phyloP scores from a whole-genome alignment of 768 basidiomycete genomes.

The Phaffia tasmanica region DNA sequence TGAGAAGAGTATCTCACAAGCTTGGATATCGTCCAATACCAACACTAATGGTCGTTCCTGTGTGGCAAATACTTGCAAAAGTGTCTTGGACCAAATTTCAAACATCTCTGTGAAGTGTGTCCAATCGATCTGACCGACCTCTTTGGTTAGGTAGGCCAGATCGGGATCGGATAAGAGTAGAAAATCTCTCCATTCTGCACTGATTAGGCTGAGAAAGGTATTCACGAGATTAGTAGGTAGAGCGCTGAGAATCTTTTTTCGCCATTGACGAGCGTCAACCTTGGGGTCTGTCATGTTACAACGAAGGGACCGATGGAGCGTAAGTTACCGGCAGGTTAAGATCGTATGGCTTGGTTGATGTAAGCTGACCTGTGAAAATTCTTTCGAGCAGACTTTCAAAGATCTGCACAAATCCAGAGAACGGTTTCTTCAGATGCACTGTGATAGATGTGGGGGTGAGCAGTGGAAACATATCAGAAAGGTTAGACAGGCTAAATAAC shows the following conservation, averaged over 20 bases:
- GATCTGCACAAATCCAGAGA: slow-evolving; percentile 38
- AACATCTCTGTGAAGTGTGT: slow-evolving; percentile 10
- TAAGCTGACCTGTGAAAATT: slow-evolving; percentile 22
- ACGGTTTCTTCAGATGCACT: slow-evolving; percentile 50
- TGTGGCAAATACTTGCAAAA: slow-evolving; percentile 21
- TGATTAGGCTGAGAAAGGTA: slow-evolving; percentile 30
- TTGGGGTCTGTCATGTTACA: slow-evolving; percentile 26
- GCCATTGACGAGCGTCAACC: slow-evolving; percentile 30
- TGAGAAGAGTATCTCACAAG: background rate
- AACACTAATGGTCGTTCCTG: slow-evolving; percentile 12
- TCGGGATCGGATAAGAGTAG: slow-evolving; percentile 15
- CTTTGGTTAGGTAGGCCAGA: too few relatives aligned
- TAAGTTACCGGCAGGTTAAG: too few relatives aligned
- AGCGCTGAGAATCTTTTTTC: slow-evolving; percentile 27
- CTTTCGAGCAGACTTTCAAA: slow-evolving; percentile 31
- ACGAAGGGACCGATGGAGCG: too few relatives aligned
- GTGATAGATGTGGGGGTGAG: background rate
- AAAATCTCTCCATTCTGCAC: slow-evolving; percentile 26
- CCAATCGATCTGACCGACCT: slow-evolving; percentile 18
- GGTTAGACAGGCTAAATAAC: background rate
- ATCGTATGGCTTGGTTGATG: too few relatives aligned
- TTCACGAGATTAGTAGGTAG: slow-evolving; percentile 27
- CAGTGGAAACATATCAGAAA: background rate
- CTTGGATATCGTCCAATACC: slow-evolving; percentile 6
- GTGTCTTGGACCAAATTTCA: slow-evolving; percentile 1